Evolutionary conservation across 805 yeast genomes (phyloP).

Genomic region (Phaffomyces opuntiae): DNA sequence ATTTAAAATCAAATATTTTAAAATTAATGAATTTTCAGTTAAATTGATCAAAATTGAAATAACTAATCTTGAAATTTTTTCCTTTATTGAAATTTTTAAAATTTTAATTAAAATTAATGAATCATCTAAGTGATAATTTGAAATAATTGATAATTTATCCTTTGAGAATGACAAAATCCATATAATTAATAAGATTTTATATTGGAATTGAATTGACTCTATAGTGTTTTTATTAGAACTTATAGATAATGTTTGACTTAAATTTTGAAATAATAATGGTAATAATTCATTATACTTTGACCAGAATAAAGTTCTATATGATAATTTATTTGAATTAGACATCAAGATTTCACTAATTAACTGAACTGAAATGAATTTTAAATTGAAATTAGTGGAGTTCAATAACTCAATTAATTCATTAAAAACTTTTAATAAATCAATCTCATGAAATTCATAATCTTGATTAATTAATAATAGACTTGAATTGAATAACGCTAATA

Average conservation of each 20-base stretch:
- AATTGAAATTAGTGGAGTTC: slow-evolving; percentile 32
- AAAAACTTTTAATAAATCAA: slow-evolving; percentile 8
- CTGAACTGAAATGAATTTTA: slow-evolving; percentile 59
- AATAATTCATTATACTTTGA: slow-evolving; percentile 33
- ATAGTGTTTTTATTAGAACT: slow-evolving; percentile 15
- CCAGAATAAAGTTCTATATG: slow-evolving; percentile 49
- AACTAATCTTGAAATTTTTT: slow-evolving; percentile 83
- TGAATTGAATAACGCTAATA: slow-evolving; percentile 49
- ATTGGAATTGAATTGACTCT: slow-evolving; percentile 59
- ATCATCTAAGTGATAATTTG: slow-evolving; percentile 47
- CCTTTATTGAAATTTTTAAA: slow-evolving; percentile 80
- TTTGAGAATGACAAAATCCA: slow-evolving; percentile 82
- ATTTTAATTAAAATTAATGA: slow-evolving; percentile 38
- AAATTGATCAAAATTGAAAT: slow-evolving; percentile 66
- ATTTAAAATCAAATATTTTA: slow-evolving; percentile 63
- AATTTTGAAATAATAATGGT: slow-evolving; percentile 41
- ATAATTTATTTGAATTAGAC: slow-evolving; percentile 29
- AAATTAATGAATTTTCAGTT: slow-evolving; percentile 40
- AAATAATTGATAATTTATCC: slow-evolving; percentile 42
- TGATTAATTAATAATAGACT: slow-evolving; percentile 37
- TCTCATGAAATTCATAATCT: slow-evolving; percentile 15
- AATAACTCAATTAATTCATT: slow-evolving; percentile 11
- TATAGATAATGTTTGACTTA: slow-evolving; percentile 26
- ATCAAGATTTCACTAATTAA: slow-evolving; percentile 52
- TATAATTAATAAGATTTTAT: slow-evolving; percentile 65